These are phyloP conservation scores for Peziza echinospora DNA, from an alignment of 495 filamentous ascomycete species.

Conservation along the genomic window DNA sequence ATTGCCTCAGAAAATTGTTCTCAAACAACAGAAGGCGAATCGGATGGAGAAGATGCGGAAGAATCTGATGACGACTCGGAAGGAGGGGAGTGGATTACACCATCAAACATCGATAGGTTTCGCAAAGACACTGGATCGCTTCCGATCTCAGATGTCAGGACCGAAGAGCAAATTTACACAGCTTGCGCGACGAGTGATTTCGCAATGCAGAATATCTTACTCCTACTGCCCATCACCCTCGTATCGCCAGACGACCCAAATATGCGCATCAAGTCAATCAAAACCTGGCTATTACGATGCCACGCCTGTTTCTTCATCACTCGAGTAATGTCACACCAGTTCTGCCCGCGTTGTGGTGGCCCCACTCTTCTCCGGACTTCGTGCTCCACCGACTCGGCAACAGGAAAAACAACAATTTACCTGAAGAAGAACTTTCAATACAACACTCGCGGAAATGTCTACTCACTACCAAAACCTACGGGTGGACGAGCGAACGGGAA, in stretches of 20 bases:
- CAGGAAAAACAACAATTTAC: conserved; percentile 64
- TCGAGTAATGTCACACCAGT: conserved; percentile 73
- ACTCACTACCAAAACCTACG: conserved; percentile 77
- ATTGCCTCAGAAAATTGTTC: too few relatives aligned
- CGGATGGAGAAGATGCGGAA: conserved; percentile 13
- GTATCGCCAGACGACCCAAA: conserved; percentile 43
- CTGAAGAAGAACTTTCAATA: conserved; percentile 90
- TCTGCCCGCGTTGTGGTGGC: conserved; percentile 68
- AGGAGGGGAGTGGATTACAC: conserved; percentile 66
- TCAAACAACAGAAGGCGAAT: conserved; percentile 2
- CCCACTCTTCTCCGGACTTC: conserved; percentile 66
- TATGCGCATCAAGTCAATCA: conserved; percentile 53
- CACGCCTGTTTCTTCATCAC: conserved; percentile 80
- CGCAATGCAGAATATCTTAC: conserved; percentile 85
- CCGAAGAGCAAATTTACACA: conserved; percentile 43
- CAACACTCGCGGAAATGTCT: conserved; percentile 79
- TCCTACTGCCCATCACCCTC: conserved; percentile 87
- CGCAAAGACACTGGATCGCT: conserved; percentile 28
- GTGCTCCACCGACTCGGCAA: conserved; percentile 52
- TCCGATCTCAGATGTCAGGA: conserved; percentile 41
- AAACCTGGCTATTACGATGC: conserved; percentile 75
- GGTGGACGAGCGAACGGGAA: conserved; percentile 60
- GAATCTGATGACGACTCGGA: conserved; percentile 42
- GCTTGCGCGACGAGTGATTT: conserved; percentile 85
- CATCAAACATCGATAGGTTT: conserved; percentile 70